phyloP scores from a whole-genome alignment of 352 stramenopile genomes.

The Phytophthora brassicae region DNA sequence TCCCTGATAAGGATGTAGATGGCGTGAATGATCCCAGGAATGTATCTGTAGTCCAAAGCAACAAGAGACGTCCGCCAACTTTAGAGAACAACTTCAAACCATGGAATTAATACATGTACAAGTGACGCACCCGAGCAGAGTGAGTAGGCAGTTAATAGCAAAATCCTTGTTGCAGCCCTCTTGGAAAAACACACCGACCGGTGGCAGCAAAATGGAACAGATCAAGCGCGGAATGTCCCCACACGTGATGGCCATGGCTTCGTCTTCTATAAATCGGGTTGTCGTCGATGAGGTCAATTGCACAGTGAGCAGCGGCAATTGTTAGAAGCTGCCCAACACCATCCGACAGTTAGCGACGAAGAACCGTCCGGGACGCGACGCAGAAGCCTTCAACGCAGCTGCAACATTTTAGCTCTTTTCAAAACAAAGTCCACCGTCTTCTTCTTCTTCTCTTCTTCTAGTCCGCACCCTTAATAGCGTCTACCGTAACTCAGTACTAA shows the following conservation, averaged over 20 bases:
- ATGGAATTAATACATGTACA: not conserved
- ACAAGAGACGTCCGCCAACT: not conserved
- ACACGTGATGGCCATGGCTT: slow-evolving; percentile 52
- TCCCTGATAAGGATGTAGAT: slow-evolving; percentile 58
- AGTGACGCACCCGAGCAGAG: slow-evolving; percentile 45
- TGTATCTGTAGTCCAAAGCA: slow-evolving; percentile 47
- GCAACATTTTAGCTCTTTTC: slow-evolving; percentile 3
- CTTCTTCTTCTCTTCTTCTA: too few species aligned
- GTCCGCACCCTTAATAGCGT: too few species aligned
- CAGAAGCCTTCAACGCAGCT: not conserved
- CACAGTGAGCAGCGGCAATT: slow-evolving; percentile 5
- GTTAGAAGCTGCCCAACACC: slow-evolving; percentile 17
- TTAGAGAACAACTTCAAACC: not conserved
- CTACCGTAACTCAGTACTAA: too few species aligned
- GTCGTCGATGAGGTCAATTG: slow-evolving; percentile 8
- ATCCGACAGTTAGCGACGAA: slow-evolving; percentile 15
- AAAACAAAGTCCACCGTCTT: too few species aligned
- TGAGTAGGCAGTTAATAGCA: slow-evolving; percentile 69
- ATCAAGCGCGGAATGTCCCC: slow-evolving; percentile 47
- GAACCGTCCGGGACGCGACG: slow-evolving; percentile 15
- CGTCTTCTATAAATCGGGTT: not conserved
- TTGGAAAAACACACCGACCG: slow-evolving; percentile 58
- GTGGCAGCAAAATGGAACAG: slow-evolving; percentile 48
- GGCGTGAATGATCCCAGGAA: slow-evolving; percentile 60
- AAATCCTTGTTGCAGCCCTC: slow-evolving; percentile 60